Base-by-base conservation (phyloP, 163 green algal species). In the Scenedesmus sp. region DNA sequence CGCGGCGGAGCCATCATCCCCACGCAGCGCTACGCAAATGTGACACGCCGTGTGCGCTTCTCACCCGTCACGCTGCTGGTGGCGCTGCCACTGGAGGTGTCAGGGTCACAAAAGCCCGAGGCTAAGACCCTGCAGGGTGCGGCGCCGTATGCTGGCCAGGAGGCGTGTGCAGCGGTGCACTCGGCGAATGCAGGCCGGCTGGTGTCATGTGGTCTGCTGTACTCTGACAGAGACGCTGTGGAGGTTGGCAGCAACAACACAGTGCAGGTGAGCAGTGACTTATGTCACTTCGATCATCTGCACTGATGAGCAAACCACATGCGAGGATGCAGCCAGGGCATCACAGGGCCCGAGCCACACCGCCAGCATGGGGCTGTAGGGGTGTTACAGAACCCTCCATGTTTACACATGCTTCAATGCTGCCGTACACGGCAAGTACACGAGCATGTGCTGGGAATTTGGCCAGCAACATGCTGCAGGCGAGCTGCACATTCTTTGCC, bases 1-100 rank as follows among this genome's bases (percentile, higher is more conserved):
- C 90, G 59, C 0, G 94, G 92, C 0, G 94, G 94, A 37, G 68
- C 40, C 24, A 68, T 94, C 22, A 15, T 96, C 18, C 79, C 88
- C 37, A 91, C 94, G 88, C 92, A 95, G 81, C 81, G 88, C 53
- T n/a, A 68, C 0, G 92, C 72, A 6, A 33, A 92, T 40, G 94
- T 92, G 20, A 95, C 94, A 10, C 42, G 33, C 1, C 90, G 88
- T 18, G 88, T 93, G 6, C 70, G 76, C 6, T 49, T n/a, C 80
- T 90, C 83, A 30, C 88, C 94, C 0, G 83, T 95, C 13, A 94
- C 91, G 0, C 79, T 96, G 43, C 56, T 95, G 16, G 88, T 95
- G 0, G 92, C 94, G 0, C 90, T 96, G 65, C 81, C 81, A 1
- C 16, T 70, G 37, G 76, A 49, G 30, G 76, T 70, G 22, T 73